Evolutionary conservation across 441 rosid genomes (phyloP).

Genomic region (Arabidopsis lyrata): DNA sequence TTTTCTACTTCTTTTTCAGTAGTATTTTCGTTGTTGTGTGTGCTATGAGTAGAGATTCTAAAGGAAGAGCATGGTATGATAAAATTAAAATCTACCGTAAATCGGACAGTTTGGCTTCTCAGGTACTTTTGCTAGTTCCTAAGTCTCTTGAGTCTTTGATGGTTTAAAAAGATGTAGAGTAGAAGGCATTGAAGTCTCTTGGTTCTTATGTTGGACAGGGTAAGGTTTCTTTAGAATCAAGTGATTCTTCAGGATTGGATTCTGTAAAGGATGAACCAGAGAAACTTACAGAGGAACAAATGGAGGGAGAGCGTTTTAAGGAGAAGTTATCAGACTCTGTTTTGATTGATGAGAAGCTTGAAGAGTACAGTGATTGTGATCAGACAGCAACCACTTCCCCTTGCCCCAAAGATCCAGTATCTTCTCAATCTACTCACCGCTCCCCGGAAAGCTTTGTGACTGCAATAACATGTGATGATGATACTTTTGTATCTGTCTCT

Average conservation of each 20-base stretch:
- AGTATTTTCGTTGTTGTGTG: constrained; percentile 12
- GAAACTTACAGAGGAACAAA: constrained; percentile 32
- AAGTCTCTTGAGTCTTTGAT: constrained; percentile 14
- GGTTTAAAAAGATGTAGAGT: constrained; percentile 41
- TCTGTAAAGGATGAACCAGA: constrained; percentile 51
- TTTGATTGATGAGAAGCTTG: constrained; percentile 31
- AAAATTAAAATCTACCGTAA: constrained; percentile 67
- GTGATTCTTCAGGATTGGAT: constrained; percentile 52
- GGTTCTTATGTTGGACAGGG: constrained; percentile 40
- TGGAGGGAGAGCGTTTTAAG: constrained; percentile 38
- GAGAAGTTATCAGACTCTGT: constrained; percentile 46
- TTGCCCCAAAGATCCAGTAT: constrained; percentile 8
- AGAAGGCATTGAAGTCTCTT: constrained; percentile 28
- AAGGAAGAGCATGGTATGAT: constrained; percentile 71
- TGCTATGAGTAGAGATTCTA: constrained; percentile 58
- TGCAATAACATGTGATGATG: constrained; percentile 31
- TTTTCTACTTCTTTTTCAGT: constrained; percentile 30
- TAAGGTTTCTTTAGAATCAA: constrained; percentile 61
- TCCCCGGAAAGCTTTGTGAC: constrained; percentile 38
- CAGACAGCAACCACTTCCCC: constrained; percentile 41
- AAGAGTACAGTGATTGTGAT: constrained; percentile 41
- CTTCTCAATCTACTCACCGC: constrained; percentile 40
- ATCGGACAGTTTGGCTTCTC: constrained; percentile 51
- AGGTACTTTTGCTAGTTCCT: constrained; percentile 30
- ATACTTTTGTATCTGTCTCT: constrained; percentile 38